Conservation (phyloP, 2,329 filamentous ascomycete species). For the Sclerotinia trifoliorum region DNA sequence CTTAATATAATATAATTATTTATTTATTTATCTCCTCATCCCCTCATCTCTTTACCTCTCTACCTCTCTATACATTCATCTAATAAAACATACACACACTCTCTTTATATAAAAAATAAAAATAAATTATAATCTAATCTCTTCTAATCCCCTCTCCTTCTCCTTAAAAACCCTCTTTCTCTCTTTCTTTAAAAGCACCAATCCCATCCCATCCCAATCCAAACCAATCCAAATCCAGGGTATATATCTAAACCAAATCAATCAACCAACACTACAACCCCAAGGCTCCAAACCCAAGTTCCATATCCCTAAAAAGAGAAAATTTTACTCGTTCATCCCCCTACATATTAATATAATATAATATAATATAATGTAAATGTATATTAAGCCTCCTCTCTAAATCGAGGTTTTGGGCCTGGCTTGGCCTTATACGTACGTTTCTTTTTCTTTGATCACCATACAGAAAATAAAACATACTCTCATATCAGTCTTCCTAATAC, state of each 20-base stretch:
- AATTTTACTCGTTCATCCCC: not conserved
- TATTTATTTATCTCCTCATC: no score
- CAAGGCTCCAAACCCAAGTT: not conserved
- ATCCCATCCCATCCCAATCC: no score
- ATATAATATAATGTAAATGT: not conserved
- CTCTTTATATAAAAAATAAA: no score
- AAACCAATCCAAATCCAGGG: not conserved
- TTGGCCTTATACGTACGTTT: not conserved
- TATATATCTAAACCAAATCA: not conserved
- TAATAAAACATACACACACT: no score
- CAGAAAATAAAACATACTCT: not conserved
- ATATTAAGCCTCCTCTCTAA: not conserved
- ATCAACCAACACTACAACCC: not conserved
- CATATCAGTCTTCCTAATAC: not conserved
- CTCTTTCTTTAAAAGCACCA: no score
- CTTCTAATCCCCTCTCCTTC: no score
- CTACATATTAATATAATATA: not conserved
- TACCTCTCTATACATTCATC: no score
- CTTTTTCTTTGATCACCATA: no score
- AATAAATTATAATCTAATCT: no score
- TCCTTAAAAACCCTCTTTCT: no score
- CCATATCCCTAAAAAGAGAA: not conserved
- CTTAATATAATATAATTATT: no score
- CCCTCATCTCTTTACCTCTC: no score
- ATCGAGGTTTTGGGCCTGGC: slow-evolving; percentile 7